phyloP scores from a whole-genome alignment of 2,329 filamentous ascomycete species.

The Aspergillus costaricaensis region DNA sequence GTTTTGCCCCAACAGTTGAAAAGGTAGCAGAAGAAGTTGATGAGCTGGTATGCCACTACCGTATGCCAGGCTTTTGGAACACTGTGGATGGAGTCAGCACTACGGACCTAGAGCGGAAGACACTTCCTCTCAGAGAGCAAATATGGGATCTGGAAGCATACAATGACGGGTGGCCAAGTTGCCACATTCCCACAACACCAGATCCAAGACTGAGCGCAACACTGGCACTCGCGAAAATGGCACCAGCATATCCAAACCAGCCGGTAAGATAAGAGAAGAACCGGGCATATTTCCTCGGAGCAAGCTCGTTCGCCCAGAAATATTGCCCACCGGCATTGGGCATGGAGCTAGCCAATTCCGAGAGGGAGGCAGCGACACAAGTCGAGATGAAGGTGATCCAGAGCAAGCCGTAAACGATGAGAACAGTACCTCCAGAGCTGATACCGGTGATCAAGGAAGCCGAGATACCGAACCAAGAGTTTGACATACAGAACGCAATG shows the following conservation, averaged over 20 bases:
- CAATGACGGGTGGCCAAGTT: constrained; percentile 55
- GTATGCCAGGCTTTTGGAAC: constrained; percentile 38
- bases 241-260: constrained; percentile 57
- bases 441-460: constrained; percentile 53
- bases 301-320: constrained; percentile 54
- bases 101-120: constrained; percentile 4
- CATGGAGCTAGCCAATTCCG: constrained; percentile 52
- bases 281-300: constrained; percentile 48
- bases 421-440: constrained; percentile 51
- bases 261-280: constrained; percentile 52
- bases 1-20: constrained; percentile 50
- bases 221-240: constrained; percentile 57
- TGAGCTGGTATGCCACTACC: constrained; percentile 50
- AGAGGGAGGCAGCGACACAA: constrained; percentile 50
- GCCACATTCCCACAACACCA: constrained; percentile 55
- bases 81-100: constrained; percentile 25
- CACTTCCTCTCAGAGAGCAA: not conserved
- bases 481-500: constrained; percentile 55
- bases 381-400: constrained; percentile 49
- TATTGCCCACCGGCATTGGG: constrained; percentile 57
- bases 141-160: constrained; percentile 32
- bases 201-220: constrained; percentile 53
- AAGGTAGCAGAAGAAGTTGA: constrained; percentile 51
- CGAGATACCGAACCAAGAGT: constrained; percentile 56
- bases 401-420: constrained; percentile 54